phyloP scores from a whole-genome alignment of 495 filamentous ascomycete species.

The Hypoxylon fuscum region DNA sequence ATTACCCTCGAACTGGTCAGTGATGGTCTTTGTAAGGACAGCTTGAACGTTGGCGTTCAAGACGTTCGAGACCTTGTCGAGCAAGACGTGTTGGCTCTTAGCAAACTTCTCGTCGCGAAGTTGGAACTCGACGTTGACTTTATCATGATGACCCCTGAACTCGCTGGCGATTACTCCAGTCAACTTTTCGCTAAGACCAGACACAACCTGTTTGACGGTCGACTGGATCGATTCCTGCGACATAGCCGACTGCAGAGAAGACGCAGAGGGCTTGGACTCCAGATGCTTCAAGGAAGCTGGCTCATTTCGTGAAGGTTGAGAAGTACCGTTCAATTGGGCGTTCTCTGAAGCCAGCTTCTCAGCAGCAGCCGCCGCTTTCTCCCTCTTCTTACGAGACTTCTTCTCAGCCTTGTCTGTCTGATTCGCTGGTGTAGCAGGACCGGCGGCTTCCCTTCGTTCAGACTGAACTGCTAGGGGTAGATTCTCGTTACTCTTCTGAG shows the following conservation, averaged over 20 bases:
- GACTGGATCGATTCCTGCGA: conserved; percentile 56
- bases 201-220: conserved; percentile 56
- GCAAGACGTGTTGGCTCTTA: conserved; percentile 60
- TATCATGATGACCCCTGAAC: conserved; percentile 53
- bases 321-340: conserved; percentile 38
- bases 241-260: conserved; percentile 34
- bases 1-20: conserved; percentile 68
- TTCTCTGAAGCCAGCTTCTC: conserved; percentile 43
- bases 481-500: conserved; percentile 30
- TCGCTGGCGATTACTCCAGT: conserved; percentile 53
- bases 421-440: conserved; percentile 43
- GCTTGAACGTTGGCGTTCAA: conserved; percentile 90
- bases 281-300: conserved; percentile 22
- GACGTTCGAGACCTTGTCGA: conserved; percentile 86
- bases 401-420: conserved; percentile 56
- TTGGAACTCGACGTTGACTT: conserved; percentile 49
- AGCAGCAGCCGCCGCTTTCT: conserved; percentile 46
- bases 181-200: conserved; percentile 54
- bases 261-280: conserved; percentile 27
- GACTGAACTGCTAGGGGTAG: conserved; percentile 21
- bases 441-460: conserved; percentile 55
- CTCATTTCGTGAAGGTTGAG: conserved; percentile 36
- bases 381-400: conserved; percentile 59
- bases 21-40: conserved; percentile 75
- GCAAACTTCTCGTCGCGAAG: conserved; percentile 50